A percentile compares a stretch with the other conserved stretches of the same genome.
phyloP scores from a whole-genome alignment of 2,329 filamentous ascomycete genomes.

The Epichloe gansuensis region DNA sequence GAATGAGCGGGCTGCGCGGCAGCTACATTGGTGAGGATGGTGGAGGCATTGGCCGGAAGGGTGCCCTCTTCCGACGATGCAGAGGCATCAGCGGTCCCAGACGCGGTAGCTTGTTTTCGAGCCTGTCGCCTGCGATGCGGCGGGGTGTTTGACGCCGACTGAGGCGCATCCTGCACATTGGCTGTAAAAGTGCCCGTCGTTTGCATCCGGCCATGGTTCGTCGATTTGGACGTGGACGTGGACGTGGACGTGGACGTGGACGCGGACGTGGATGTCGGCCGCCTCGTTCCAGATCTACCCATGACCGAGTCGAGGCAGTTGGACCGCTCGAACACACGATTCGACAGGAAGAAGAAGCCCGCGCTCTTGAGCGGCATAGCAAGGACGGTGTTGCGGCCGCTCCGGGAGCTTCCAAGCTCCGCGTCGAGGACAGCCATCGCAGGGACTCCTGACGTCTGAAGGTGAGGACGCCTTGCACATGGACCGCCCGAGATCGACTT shows the following conservation, averaged over 20 bases:
- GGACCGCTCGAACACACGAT: constrained; percentile 24
- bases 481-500: constrained; percentile 13
- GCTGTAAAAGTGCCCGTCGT: constrained; percentile 8
- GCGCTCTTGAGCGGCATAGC: constrained; percentile 9
- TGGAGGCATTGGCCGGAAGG: constrained; percentile 40
- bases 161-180: constrained; percentile 10
- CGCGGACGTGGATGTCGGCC: constrained; percentile 16
- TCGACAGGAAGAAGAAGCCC: constrained; percentile 26
- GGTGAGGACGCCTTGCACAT: constrained; percentile 15
- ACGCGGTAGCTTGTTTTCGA: constrained; percentile 12
- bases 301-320: constrained; percentile 24
- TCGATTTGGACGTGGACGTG: constrained; percentile 12
- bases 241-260: constrained; percentile 9
- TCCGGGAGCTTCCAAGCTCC: constrained; percentile 13
- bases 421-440: constrained; percentile 21
- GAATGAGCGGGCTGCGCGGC: constrained; percentile 38
- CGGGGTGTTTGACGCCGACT: constrained; percentile 15
- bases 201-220: constrained; percentile 1
- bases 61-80: constrained; percentile 13
- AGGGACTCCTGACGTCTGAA: constrained; percentile 9
- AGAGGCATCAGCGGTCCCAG: background rate
- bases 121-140: constrained; percentile 25
- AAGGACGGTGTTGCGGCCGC: constrained; percentile 7
- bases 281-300: constrained; percentile 14
- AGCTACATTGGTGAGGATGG: constrained; percentile 40